These are phyloP conservation scores for Collybia sordida DNA, from an alignment of 768 basidiomycete genomes.

Conservation along the genomic window DNA sequence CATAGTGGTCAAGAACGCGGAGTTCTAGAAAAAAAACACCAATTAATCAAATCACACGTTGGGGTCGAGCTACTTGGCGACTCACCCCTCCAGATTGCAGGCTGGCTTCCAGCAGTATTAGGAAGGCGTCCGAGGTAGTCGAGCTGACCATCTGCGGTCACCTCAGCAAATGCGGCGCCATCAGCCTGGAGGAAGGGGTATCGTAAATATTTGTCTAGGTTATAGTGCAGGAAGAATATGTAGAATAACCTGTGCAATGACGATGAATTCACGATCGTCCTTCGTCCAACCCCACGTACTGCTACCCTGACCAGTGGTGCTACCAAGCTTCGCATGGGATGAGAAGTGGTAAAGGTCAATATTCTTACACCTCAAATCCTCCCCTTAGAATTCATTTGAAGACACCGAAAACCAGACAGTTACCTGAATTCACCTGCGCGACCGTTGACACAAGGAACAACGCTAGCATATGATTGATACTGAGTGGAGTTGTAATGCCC, in stretches of 20 bases:
- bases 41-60: neutral
- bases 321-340: constrained; percentile 16
- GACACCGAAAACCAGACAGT: too few species aligned
- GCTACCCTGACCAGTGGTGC: constrained; percentile 11
- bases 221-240: too few species aligned
- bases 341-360: constrained; percentile 16
- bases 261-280: constrained; percentile 14
- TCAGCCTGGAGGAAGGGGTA: neutral
- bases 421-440: too few species aligned
- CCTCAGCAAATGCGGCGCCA: constrained; percentile 5
- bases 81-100: constrained; percentile 18
- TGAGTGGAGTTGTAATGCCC: too few species aligned
- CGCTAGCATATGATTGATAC: too few species aligned
- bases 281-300: constrained; percentile 17
- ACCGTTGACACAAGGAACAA: too few species aligned
- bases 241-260: constrained; percentile 10
- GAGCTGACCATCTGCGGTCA: constrained; percentile 3
- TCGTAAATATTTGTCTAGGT: too few species aligned
- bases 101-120: constrained; percentile 13
- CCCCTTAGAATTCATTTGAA: neutral
- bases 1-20: constrained; percentile 21
- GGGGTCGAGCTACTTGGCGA: neutral
- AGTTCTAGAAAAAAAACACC: constrained; percentile 11
- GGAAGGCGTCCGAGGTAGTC: constrained; percentile 25
- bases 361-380: constrained; percentile 18